Percentiles rank a stretch among this genome's conserved stretches.
Evolutionary conservation across 2,329 filamentous ascomycete species (phyloP).

Genomic region (Parasarocladium wereldwijsianum): DNA sequence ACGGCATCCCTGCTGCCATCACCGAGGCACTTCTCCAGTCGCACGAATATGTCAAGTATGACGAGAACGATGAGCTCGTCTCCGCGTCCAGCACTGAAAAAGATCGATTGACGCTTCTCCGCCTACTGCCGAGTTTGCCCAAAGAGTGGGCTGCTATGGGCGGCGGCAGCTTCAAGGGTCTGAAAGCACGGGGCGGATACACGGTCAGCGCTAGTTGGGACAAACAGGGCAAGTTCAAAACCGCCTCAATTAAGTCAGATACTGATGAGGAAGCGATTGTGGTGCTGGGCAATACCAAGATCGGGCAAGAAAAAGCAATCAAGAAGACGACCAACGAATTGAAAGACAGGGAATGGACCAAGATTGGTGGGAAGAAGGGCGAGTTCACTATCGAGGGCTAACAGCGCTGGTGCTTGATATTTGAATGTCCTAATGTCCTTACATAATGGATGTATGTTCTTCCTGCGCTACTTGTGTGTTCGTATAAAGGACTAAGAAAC

Average conservation of each 20-base stretch:
- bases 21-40: slow-evolving; percentile 27
- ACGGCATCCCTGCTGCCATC: slow-evolving; percentile 27
- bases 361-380: no score
- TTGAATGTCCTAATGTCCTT: no score
- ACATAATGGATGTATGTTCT: no score
- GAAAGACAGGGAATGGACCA: no score
- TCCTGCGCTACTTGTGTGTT: no score
- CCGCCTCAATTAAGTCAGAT: slow-evolving; percentile 1
- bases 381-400: no score
- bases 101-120: slow-evolving; percentile 1
- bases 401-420: no score
- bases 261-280: slow-evolving; percentile 1
- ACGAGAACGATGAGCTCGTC: slow-evolving; percentile 1
- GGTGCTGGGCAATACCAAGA: slow-evolving; percentile 1
- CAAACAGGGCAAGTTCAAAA: slow-evolving; percentile 1
- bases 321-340: no score
- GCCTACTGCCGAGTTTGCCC: slow-evolving; percentile 2
- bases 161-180: slow-evolving; percentile 1
- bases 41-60: slow-evolving; percentile 9
- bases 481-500: no score
- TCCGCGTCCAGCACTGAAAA: slow-evolving; percentile 1
- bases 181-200: slow-evolving; percentile 1
- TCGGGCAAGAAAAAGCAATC: no score
- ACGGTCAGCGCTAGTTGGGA: slow-evolving; percentile 4
- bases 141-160: slow-evolving; percentile 1